Base-by-base conservation (phyloP, 73 alveolate genomes). In the Halteria grandinella region DNA sequence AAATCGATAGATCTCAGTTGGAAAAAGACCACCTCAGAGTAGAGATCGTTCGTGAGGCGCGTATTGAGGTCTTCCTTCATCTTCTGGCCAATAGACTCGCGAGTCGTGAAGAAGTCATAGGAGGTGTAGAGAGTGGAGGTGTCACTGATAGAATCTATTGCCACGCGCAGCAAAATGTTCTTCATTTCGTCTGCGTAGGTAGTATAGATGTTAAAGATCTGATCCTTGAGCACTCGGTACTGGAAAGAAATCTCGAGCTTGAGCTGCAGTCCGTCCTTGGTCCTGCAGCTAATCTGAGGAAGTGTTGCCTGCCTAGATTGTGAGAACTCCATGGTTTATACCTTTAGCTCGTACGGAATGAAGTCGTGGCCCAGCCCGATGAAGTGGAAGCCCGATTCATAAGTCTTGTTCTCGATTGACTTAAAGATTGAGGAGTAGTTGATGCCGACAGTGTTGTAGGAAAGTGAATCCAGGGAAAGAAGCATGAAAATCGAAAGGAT, bases 241-340 rank as follows among this genome's bases (percentile, higher is more conserved):
- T 96, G 92, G 90, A 96, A 96, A 36, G 98, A 89, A 31, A 96
- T 89, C 82, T 96, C 99, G 40, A 96, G 85, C 0, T 91, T 91
- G 14, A 96, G 97, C 85, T 94, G 97, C 47, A 96, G 88, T 0
- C 99, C 99, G 78, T 96, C 99, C 78, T 87, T 77, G 21, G 99
- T 96, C 48, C 99, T 92, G 90, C 79, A 96, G 59, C 49, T 92
- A 86, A 55, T 90, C 85, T 54, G 31, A 14, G 87, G 86, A 79
- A 88, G 86, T 75, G 92, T 94, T 24, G 98, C 98, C 11, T 84
- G 89, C 47, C 64, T 77, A 34, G 77, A 59, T 33, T 80, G 71
- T 12, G 98, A 89, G 80, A 92, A 96, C 58, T 94, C 98, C 59
- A 92, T 76, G 21, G 98, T 96, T 45, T 77, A 87, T 10, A 94